Conservation (phyloP, 164 flowering plant species). For the Macadamia tetraphylla region DNA sequence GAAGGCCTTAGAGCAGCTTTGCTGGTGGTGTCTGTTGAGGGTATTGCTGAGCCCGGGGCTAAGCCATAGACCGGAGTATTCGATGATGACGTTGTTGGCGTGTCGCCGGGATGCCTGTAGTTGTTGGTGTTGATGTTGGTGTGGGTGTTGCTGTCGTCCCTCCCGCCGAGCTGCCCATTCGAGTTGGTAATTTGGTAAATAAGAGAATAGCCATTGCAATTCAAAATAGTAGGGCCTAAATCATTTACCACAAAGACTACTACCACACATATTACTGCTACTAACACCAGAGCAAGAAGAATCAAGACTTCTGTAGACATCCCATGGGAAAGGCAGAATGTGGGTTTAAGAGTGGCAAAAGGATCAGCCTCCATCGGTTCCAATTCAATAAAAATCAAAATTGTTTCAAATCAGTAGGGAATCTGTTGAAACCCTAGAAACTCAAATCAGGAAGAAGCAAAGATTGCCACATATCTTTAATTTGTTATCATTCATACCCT, state of each 20-base stretch:
- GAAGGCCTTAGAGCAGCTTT: conserved; percentile 8
- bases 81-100: background rate
- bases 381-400: no score
- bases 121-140: background rate
- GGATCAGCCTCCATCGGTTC: no score
- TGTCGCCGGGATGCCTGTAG: conserved; percentile 28
- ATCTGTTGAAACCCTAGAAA: no score
- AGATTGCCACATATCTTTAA: no score
- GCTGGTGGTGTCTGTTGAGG: conserved; percentile 10
- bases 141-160: conserved; percentile 8
- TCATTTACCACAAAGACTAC: background rate
- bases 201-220: background rate
- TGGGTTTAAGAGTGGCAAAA: no score
- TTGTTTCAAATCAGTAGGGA: no score
- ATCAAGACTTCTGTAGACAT: no score
- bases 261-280: background rate
- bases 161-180: conserved; percentile 37
- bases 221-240: background rate
- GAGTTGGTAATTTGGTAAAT: background rate
- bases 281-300: no score
- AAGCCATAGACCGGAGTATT: conserved; percentile 7
- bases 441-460: no score
- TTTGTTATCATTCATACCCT: no score
- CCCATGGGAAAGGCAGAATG: no score
- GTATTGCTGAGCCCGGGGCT: conserved; percentile 17